Conservation (phyloP, 768 basidiomycete species). For the Amanita inopinata region DNA sequence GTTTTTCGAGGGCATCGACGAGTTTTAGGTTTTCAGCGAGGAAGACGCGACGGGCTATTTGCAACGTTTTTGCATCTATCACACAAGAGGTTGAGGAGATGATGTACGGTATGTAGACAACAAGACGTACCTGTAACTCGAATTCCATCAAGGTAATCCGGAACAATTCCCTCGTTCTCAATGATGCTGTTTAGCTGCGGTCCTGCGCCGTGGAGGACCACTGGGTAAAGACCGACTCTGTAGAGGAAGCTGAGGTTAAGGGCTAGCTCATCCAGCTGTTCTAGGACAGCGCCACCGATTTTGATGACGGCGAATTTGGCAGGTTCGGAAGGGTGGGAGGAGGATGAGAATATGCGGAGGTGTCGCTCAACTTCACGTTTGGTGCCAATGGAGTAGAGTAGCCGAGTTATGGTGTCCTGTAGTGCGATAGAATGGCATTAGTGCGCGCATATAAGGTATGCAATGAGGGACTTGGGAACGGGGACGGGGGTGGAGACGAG, state of each 20-base stretch:
- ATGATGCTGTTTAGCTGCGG: slow-evolving; percentile 93
- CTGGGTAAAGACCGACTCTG: slow-evolving; percentile 94
- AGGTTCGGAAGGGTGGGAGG: slow-evolving; percentile 78
- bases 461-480: not conserved
- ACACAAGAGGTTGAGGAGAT: not conserved
- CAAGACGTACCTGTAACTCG: slow-evolving; percentile 78
- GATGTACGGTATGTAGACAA: no score
- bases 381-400: slow-evolving; percentile 93
- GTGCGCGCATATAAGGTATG: not conserved
- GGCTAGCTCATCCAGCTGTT: slow-evolving; percentile 87
- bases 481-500: not conserved
- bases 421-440: not conserved
- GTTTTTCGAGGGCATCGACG: slow-evolving; percentile 83
- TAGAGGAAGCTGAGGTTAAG: slow-evolving; percentile 94
- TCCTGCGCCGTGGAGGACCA: slow-evolving; percentile 93
- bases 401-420: slow-evolving; percentile 93
- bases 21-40: slow-evolving; percentile 95
- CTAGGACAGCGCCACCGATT: slow-evolving; percentile 92
- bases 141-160: slow-evolving; percentile 97
- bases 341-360: slow-evolving; percentile 95
- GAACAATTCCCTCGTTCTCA: slow-evolving; percentile 85
- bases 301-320: slow-evolving; percentile 98
- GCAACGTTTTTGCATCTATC: slow-evolving; percentile 85
- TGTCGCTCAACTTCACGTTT: slow-evolving; percentile 98
- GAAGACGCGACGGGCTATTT: slow-evolving; percentile 93